phyloP scores from a whole-genome alignment of 306 rosid species.

The Ochetophila trinervis region DNA sequence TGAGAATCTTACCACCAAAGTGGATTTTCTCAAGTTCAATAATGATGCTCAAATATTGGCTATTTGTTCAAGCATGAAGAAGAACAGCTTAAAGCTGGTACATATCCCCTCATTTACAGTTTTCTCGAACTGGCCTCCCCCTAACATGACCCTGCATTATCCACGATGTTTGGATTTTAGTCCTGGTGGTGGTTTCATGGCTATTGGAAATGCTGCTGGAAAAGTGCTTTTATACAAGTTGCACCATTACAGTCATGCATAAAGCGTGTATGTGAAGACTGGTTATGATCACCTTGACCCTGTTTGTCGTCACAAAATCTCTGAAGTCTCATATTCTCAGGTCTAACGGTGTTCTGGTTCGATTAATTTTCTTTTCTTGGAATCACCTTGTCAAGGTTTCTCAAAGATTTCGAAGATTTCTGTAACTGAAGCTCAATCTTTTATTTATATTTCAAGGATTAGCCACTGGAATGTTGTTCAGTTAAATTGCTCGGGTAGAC shows the following conservation, averaged over 20 bases:
- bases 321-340: no score
- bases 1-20: slow-evolving; percentile 51
- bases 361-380: not conserved
- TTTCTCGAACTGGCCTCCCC: slow-evolving; percentile 79
- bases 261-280: slow-evolving; percentile 9
- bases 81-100: slow-evolving; percentile 67
- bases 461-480: slow-evolving; percentile 5
- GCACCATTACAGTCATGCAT: slow-evolving; percentile 47
- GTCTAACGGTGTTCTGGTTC: not conserved
- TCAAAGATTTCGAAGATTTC: not conserved
- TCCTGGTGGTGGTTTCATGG: slow-evolving; percentile 93
- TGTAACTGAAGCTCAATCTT: not conserved
- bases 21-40: slow-evolving; percentile 55
- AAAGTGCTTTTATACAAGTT: slow-evolving; percentile 59
- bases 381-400: not conserved
- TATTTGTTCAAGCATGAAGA: slow-evolving; percentile 64
- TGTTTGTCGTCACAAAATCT: not conserved
- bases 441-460: no score
- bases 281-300: not conserved
- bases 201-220: slow-evolving; percentile 72
- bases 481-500: not conserved
- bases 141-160: slow-evolving; percentile 43
- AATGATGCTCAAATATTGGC: slow-evolving; percentile 56
- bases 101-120: slow-evolving; percentile 69
- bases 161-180: slow-evolving; percentile 79